Percentiles rank a stretch among this genome's conserved stretches.
phyloP scores from a whole-genome alignment of 129 eudicot genomes.

The Artemisia tridentata region DNA sequence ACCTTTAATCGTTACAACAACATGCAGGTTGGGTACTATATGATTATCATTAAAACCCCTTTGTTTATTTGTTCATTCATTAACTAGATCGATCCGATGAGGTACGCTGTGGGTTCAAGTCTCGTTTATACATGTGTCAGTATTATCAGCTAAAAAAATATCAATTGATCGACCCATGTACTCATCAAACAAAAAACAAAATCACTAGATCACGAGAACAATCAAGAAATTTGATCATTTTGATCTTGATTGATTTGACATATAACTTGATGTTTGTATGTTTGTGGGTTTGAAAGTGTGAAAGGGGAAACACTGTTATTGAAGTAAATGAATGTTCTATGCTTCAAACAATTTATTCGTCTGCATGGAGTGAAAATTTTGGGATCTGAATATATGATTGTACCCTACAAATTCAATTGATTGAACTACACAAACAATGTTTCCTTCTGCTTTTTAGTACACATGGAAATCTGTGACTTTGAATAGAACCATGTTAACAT shows the following conservation, averaged over 20 bases:
- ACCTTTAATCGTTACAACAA: conserved; percentile 96
- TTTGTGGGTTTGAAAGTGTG: conserved; percentile 14
- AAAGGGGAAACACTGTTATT: conserved; percentile 1
- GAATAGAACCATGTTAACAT: conserved; percentile 30
- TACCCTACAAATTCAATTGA: conserved; percentile 52
- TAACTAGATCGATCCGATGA: background rate
- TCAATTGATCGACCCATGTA: background rate
- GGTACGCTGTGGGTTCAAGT: no score
- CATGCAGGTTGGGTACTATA: conserved; percentile 67
- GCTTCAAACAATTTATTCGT: conserved; percentile 11
- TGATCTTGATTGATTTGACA: background rate
- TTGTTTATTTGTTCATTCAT: conserved; percentile 1
- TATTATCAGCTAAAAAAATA: no score
- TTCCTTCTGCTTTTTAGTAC: conserved; percentile 58
- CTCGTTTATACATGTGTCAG: no score
- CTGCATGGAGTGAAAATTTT: conserved; percentile 42
- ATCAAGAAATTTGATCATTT: background rate
- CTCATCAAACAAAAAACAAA: no score
- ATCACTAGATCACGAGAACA: no score
- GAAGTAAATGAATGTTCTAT: conserved; percentile 16
- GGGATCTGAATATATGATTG: conserved; percentile 43
- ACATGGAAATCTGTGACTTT: conserved; percentile 58
- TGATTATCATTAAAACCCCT: background rate
- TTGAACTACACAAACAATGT: conserved; percentile 65
- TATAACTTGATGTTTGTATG: background rate